A percentile compares a stretch with the other conserved stretches of the same genome.
Evolutionary conservation across 441 rosid genomes (phyloP).

Genomic region (Adansonia rubrostipa): DNA sequence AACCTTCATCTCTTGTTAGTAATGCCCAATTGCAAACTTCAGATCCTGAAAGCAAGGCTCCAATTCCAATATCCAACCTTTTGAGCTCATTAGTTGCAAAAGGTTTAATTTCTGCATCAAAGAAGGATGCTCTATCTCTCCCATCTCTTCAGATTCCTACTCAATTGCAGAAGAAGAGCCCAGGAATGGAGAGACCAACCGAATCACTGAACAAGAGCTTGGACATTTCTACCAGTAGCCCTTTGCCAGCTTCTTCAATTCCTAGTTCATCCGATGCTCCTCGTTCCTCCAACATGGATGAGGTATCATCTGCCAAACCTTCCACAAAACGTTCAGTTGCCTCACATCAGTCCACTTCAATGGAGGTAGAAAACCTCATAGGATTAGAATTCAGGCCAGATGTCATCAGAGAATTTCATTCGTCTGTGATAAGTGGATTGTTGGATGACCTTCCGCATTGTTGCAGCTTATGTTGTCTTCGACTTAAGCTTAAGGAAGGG

Average conservation of each 20-base stretch:
- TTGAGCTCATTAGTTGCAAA: constrained; percentile 85
- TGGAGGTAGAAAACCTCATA: constrained; percentile 52
- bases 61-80: constrained; percentile 74
- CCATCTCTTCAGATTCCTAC: constrained; percentile 38
- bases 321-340: constrained; percentile 38
- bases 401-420: constrained; percentile 75
- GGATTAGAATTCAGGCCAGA: constrained; percentile 82
- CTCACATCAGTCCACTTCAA: constrained; percentile 33
- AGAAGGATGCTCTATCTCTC: constrained; percentile 48
- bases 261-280: constrained; percentile 38
- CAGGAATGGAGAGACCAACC: constrained; percentile 30
- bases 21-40: constrained; percentile 44
- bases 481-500: constrained; percentile 64
- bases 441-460: constrained; percentile 65
- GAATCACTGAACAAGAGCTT: constrained; percentile 30
- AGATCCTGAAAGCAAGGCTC: constrained; percentile 44
- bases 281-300: constrained; percentile 35
- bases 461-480: constrained; percentile 83
- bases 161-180: constrained; percentile 36
- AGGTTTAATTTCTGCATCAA: constrained; percentile 88
- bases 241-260: constrained; percentile 41
- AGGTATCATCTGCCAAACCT: constrained; percentile 39
- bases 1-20: constrained; percentile 42
- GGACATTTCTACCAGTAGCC: constrained; percentile 32
- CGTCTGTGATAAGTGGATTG: constrained; percentile 64